phyloP scores from a whole-genome alignment of 345 rosid genomes.

The Combretum micranthum region DNA sequence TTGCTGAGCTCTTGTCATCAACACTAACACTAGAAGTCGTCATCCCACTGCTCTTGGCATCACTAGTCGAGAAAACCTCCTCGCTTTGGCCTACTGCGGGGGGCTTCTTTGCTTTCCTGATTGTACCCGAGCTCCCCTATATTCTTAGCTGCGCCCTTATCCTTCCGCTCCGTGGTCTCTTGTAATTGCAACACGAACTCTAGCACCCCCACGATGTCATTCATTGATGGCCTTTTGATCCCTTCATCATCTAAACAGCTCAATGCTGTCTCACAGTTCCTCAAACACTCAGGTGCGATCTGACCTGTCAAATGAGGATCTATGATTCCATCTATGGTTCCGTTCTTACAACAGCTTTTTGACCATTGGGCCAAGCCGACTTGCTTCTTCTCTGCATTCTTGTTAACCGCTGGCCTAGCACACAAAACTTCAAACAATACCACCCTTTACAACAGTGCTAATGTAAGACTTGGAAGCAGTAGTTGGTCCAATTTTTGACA shows the following conservation, averaged over 20 bases:
- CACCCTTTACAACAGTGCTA: no score
- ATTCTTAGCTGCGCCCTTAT: not conserved
- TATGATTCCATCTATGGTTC: no score
- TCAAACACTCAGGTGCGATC: no score
- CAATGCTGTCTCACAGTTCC: no score
- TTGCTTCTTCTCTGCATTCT: constrained; percentile 1
- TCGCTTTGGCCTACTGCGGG: not conserved
- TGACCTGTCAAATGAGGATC: no score
- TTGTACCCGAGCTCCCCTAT: no score
- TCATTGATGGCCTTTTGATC: constrained; percentile 13
- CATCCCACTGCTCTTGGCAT: constrained; percentile 1
- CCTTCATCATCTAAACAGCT: no score
- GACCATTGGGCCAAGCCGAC: constrained; percentile 15
- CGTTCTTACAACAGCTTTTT: not conserved
- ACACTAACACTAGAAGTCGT: constrained; percentile 5
- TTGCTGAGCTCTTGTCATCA: not conserved
- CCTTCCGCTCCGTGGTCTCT: constrained; percentile 7
- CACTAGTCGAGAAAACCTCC: not conserved
- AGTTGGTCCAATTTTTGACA: no score
- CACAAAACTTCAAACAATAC: no score
- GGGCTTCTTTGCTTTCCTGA: not conserved
- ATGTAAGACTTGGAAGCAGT: no score
- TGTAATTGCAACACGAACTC: constrained; percentile 16
- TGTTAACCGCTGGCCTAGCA: constrained; percentile 8
- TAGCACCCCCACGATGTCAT: constrained; percentile 14